Percentiles rank a stretch among this genome's conserved stretches.
phyloP scores from a whole-genome alignment of 305 asterid genomes.

The Rubia tinctorum region DNA sequence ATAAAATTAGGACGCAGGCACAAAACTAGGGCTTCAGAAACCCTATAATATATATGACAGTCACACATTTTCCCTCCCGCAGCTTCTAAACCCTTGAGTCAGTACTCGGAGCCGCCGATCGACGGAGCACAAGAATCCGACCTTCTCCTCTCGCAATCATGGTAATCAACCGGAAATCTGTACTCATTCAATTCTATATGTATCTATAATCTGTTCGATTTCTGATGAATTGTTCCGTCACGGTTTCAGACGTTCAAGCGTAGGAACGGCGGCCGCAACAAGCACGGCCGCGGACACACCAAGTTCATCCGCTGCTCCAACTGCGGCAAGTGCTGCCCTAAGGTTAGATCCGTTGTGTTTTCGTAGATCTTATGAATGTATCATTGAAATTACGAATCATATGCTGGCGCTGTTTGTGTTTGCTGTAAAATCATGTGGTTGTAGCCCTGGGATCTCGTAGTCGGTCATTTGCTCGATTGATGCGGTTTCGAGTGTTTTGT shows the following conservation, averaged over 20 bases:
- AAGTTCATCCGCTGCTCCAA: slow-evolving; percentile 87
- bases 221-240: slow-evolving; percentile 5
- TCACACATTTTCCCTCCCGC: not conserved
- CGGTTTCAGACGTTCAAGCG: slow-evolving; percentile 74
- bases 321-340: slow-evolving; percentile 93
- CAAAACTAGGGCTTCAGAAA: too few relatives aligned
- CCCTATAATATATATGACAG: too few relatives aligned
- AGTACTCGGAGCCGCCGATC: not conserved
- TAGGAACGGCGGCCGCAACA: slow-evolving; percentile 91
- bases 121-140: not conserved
- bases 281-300: slow-evolving; percentile 85
- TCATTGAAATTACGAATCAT: not conserved
- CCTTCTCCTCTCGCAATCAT: not conserved
- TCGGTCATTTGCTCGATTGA: too few relatives aligned
- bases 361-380: not conserved
- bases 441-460: too few relatives aligned
- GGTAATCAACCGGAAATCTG: not conserved
- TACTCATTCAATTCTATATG: not conserved
- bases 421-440: not conserved
- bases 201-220: not conserved
- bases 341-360: slow-evolving; percentile 38
- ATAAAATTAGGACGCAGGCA: too few relatives aligned
- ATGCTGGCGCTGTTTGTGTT: too few relatives aligned
- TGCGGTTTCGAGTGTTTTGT: too few relatives aligned
- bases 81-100: not conserved